Percentiles rank a stretch among this genome's conserved stretches.
These are phyloP conservation scores for Talaromyces sp. DNA, from an alignment of 2,329 filamentous ascomycete species.

Conservation along the genomic window DNA sequence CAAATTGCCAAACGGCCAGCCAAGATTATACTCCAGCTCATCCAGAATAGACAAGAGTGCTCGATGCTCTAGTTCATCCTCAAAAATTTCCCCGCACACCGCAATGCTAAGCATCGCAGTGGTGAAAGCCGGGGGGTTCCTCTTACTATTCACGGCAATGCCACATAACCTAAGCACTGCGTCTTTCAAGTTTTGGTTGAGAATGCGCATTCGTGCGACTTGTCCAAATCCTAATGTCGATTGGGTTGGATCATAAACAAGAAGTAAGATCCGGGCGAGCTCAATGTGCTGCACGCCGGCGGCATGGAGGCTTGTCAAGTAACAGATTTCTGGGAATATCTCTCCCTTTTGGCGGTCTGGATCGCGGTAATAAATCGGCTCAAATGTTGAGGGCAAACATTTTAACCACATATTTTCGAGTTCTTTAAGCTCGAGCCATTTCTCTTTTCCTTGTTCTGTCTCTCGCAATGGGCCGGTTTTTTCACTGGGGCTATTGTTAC, in stretches of 20 bases:
- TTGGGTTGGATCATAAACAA: constrained; percentile 51
- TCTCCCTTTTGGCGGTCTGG: constrained; percentile 28
- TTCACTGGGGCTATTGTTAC: not conserved
- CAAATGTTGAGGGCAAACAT: constrained; percentile 39
- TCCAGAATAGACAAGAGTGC: constrained; percentile 37
- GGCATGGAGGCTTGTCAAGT: constrained; percentile 53
- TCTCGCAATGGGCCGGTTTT: not conserved
- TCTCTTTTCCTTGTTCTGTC: not conserved
- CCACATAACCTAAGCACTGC: constrained; percentile 54
- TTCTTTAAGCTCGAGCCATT: not conserved
- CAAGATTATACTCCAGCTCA: constrained; percentile 48
- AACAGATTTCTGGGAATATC: constrained; percentile 56
- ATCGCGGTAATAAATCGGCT: constrained; percentile 49
- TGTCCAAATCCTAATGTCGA: constrained; percentile 43
- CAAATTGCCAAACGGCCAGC: constrained; percentile 48
- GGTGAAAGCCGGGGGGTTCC: constrained; percentile 52
- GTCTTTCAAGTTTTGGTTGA: constrained; percentile 26
- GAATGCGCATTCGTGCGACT: constrained; percentile 10
- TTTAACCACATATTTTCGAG: not conserved
- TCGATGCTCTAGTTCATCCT: constrained; percentile 42
- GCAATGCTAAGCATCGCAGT: constrained; percentile 46
- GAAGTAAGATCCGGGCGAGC: constrained; percentile 53
- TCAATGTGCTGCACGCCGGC: constrained; percentile 58
- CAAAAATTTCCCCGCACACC: constrained; percentile 51
- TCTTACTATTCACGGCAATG: constrained; percentile 52